phyloP scores from a whole-genome alignment of 768 basidiomycete species.

The Crepidotus variabilis region DNA sequence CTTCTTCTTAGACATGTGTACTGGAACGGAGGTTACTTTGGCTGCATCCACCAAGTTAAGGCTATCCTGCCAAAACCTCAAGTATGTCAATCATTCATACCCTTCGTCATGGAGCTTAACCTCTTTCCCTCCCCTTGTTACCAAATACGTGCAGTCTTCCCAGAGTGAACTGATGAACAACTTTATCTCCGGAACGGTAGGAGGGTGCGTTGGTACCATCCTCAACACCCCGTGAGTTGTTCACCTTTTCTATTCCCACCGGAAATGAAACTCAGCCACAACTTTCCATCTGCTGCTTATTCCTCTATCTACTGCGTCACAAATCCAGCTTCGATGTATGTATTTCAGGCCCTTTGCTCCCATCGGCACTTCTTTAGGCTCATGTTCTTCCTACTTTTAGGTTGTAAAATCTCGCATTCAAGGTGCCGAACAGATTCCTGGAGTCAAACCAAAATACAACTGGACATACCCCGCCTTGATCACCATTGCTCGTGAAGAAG shows the following conservation, averaged over 20 bases:
- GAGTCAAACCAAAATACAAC: slow-evolving; percentile 82
- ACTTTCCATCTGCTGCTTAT: background rate
- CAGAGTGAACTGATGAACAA: slow-evolving; percentile 82
- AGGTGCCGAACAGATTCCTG: slow-evolving; percentile 58
- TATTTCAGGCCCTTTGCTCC: background rate
- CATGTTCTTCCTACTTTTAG: slow-evolving; percentile 31
- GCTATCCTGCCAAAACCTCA: slow-evolving; percentile 79
- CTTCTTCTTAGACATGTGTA: slow-evolving; percentile 57
- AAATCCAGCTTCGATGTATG: slow-evolving; percentile 29
- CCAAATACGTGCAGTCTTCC: slow-evolving; percentile 39
- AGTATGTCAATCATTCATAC: slow-evolving; percentile 37
- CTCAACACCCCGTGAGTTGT: slow-evolving; percentile 84
- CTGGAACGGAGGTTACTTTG: slow-evolving; percentile 98
- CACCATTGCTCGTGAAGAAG: slow-evolving; percentile 85
- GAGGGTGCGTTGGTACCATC: slow-evolving; percentile 86
- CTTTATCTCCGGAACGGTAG: slow-evolving; percentile 85
- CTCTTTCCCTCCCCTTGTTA: background rate
- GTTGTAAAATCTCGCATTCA: slow-evolving; percentile 98
- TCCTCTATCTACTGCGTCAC: background rate
- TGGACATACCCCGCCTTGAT: slow-evolving; percentile 92
- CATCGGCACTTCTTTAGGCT: background rate
- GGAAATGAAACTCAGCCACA: background rate
- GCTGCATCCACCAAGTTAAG: slow-evolving; percentile 84
- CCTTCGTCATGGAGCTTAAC: background rate
- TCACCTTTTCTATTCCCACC: background rate